Conservation (phyloP, 306 rosid species). For the Cicer cuneatum region DNA sequence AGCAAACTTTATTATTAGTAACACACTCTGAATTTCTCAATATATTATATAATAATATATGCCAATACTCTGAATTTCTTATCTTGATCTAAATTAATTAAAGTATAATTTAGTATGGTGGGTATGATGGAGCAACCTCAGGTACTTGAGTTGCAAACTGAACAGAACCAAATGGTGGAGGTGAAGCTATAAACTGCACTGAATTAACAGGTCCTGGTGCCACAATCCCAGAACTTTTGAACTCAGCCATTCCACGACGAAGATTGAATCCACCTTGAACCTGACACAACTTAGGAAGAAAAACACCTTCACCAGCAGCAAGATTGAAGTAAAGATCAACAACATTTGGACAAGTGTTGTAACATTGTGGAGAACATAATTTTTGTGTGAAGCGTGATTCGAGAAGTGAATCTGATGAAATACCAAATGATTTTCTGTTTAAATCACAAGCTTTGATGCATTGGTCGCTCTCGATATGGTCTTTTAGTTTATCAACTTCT, state of each 20-base stretch:
- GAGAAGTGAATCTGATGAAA: constrained; percentile 77
- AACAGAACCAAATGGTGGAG: constrained; percentile 35
- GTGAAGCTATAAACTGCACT: constrained; percentile 35
- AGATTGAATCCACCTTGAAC: constrained; percentile 51
- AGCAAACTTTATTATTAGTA: constrained; percentile 2
- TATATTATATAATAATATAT: not conserved
- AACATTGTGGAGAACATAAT: constrained; percentile 77
- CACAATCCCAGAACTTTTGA: constrained; percentile 67
- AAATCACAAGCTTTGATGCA: constrained; percentile 77
- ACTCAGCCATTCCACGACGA: constrained; percentile 73
- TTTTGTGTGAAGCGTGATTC: constrained; percentile 65
- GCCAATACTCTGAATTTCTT: not conserved
- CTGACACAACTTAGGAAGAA: constrained; percentile 84
- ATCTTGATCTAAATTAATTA: not conserved
- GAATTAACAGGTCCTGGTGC: constrained; percentile 69
- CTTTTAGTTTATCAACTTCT: constrained; percentile 67
- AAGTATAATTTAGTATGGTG: constrained; percentile 35
- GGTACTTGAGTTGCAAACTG: constrained; percentile 34
- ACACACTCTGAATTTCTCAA: constrained; percentile 3
- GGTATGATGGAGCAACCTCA: constrained; percentile 41
- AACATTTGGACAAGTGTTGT: constrained; percentile 67
- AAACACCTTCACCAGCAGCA: constrained; percentile 94
- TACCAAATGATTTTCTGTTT: constrained; percentile 68
- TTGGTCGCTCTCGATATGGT: constrained; percentile 65
- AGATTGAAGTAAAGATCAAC: constrained; percentile 85